These are phyloP conservation scores for Phylloporus arenicola DNA, from an alignment of 768 basidiomycete genomes.

Conservation along the genomic window DNA sequence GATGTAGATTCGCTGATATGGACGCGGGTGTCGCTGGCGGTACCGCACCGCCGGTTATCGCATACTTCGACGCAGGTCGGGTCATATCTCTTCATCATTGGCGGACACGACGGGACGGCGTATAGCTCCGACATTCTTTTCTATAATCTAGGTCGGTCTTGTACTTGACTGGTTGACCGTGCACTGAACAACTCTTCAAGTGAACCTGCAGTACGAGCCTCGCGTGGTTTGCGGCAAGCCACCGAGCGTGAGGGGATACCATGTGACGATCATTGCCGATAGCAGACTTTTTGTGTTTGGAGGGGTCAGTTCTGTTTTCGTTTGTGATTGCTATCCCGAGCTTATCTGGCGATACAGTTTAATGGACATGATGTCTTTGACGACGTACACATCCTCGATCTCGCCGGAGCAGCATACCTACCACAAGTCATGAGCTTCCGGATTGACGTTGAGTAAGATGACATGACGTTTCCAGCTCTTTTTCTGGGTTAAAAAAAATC, in stretches of 20 bases:
- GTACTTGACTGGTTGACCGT: background rate
- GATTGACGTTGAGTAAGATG: constrained; percentile 39
- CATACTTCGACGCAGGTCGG: constrained; percentile 90
- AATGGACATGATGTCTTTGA: constrained; percentile 81
- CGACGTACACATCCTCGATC: constrained; percentile 80
- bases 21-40: constrained; percentile 22
- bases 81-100: constrained; percentile 83
- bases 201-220: constrained; percentile 78
- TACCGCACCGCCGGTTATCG: constrained; percentile 57
- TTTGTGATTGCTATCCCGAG: background rate
- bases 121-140: constrained; percentile 73
- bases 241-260: constrained; percentile 78
- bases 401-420: constrained; percentile 82
- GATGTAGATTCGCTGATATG: constrained; percentile 25
- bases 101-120: constrained; percentile 77
- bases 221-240: constrained; percentile 63
- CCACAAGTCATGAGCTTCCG: constrained; percentile 82
- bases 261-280: constrained; percentile 76
- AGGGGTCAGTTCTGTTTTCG: constrained; percentile 38
- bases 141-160: constrained; percentile 74
- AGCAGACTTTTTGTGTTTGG: constrained; percentile 83
- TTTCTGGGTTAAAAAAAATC: background rate
- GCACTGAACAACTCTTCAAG: constrained; percentile 34
- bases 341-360: constrained; percentile 34
- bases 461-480: background rate